Evolutionary conservation across 2,329 filamentous ascomycete genomes (phyloP), one percentile per base, ranked within the genome.

Genomic region (Sporothrix mexicana): DNA sequence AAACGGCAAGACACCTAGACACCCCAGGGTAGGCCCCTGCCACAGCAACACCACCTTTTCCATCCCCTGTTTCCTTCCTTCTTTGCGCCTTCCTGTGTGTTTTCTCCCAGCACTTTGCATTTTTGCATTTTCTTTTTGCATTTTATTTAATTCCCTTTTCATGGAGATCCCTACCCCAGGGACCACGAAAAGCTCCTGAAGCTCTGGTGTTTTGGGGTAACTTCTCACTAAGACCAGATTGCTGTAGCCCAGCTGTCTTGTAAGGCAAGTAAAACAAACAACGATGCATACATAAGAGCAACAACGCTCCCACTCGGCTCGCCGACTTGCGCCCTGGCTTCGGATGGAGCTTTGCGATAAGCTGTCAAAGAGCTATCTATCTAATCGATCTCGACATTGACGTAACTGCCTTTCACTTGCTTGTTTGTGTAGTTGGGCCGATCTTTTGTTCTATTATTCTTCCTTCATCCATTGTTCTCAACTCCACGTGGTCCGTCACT

Each of bases 231-330:
- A 30, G 2, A 23, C n/a, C 17, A 45, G 15, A 36, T 43, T 12
- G 17, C 36, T 23, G 8, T 61, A 53, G 41, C 17, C 23, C 30
- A 17, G n/a, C n/a, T 17, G 47, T 17, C 10, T 25, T 8, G 25
- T 61, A 25, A 6, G 9, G n/a, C 25, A 41, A 36, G 15, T 23
- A 67, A 15, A 47, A 66, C 47, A 47, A 12, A 55, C 13, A 49
- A 5, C 30, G 30, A 36, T 36, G 55, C 20, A 25, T 30, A 59
- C 64, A 74, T 74, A 74, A 73, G 62, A 72, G 53, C 55, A 71
- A 47, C 70, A 70, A 53, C 69, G 72, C 74, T 74, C 74, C 72
- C 74, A 72, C 69, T 57, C 41, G 55, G 57, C 20, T 57, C 64
- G 47, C 10, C 55, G 41, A 47, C 25, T 36, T 36, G 6, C 69